Percentiles rank a stretch among this genome's conserved stretches.
phyloP scores from a whole-genome alignment of 805 yeast species.

The Suhomyces sp. region DNA sequence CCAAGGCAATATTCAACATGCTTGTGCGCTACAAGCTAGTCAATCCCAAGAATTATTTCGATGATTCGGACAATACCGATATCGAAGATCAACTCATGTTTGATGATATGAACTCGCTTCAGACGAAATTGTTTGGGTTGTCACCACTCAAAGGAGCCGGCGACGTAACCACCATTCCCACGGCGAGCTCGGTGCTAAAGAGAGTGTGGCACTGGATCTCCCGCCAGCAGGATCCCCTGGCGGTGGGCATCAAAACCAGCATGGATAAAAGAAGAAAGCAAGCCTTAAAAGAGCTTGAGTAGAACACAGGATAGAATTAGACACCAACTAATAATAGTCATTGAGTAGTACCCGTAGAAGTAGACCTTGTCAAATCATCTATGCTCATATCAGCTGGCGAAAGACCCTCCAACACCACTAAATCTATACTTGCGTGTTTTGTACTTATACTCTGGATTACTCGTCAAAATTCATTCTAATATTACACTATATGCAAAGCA shows the following conservation, averaged over 20 bases:
- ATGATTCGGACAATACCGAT: constrained; percentile 19
- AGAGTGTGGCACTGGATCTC: constrained; percentile 24
- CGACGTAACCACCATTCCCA: constrained; percentile 29
- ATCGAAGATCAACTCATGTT: constrained; percentile 17
- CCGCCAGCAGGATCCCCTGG: constrained; percentile 5
- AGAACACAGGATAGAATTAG: background rate
- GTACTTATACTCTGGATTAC: too few relatives aligned
- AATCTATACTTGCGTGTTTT: background rate
- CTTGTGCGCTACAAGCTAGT: constrained; percentile 19
- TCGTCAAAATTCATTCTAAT: too few relatives aligned
- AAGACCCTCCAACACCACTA: too few relatives aligned
- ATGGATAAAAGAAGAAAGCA: constrained; percentile 42
- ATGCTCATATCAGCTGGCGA: too few relatives aligned
- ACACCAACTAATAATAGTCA: background rate
- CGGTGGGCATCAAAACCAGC: constrained; percentile 18
- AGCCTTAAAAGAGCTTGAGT: constrained; percentile 40
- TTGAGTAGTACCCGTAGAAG: background rate
- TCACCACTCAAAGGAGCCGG: constrained; percentile 42
- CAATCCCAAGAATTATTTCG: constrained; percentile 19
- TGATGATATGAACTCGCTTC: constrained; percentile 32
- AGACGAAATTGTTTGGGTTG: constrained; percentile 36
- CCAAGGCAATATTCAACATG: constrained; percentile 19
- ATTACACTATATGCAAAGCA: background rate
- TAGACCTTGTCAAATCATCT: background rate
- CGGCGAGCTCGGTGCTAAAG: constrained; percentile 21